Evolutionary conservation across 2,329 filamentous ascomycete genomes (phyloP), one percentile per base, ranked within the genome.

Genomic region (Exophiala oligosperma): DNA sequence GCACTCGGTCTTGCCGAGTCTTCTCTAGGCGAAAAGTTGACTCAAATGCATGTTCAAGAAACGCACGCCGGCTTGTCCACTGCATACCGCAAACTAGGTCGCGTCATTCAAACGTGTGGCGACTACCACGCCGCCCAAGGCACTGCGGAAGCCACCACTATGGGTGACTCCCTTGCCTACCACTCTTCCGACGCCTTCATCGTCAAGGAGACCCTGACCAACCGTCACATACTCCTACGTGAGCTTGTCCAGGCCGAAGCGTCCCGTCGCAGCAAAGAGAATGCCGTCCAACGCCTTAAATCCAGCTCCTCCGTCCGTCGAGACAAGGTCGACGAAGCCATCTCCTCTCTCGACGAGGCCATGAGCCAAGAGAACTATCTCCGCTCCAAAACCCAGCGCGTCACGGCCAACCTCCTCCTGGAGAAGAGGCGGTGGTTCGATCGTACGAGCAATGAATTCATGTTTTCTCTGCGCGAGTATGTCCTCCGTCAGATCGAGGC

Each of bases 311-410:
- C 87, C 57, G 92, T 99, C 37, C 89, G 91, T 62, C 84, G 89
- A 37, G 94, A 99, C 71, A 99, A 97, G 77, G 94, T 97, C 28
- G 94, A 99, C 72, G 94, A 99, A 75, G 94, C 94, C n/a, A 95
- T 99, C 69, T 83, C 86, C 17, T 84, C 91, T 3, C 82, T 97
- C 3, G 92, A 96, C 63, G 94, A 97, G 70, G 94, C 94, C 3
- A 84, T 89, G 55, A 87, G 84, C 63, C 86, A 90, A 66, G 94
- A 99, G 75, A 79, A 86, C 12, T 90, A 92, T 68, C 84, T 99
- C 24, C 84, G 85, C 60, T 85, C 90, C 67, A 97, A 96, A 77
- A 95, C 92, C 0, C 86, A 91, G 61, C 85, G 91, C 49, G 93
- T 99, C 8, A 97, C 94, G 0, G 81, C 87, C 48, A 97, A 96